These are phyloP conservation scores for Physocladia obscura DNA, from an alignment of 192 early-diverging fungal species.

Conservation along the genomic window DNA sequence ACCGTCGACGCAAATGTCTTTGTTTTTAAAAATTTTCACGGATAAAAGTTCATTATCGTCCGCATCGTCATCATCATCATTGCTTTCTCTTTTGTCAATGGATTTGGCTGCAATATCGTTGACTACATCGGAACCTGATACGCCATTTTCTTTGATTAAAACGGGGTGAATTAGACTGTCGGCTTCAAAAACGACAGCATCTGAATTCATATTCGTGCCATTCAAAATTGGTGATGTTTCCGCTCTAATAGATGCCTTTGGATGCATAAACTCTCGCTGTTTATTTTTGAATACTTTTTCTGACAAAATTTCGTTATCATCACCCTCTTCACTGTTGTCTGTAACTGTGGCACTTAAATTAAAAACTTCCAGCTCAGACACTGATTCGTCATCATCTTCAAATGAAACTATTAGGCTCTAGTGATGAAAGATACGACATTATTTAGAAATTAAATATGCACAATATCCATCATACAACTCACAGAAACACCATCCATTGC, in stretches of 20 bases:
- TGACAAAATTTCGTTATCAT: no score
- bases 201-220: neutral
- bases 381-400: neutral
- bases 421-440: no score
- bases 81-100: no score
- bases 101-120: no score
- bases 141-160: no score
- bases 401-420: neutral
- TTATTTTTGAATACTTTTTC: no score
- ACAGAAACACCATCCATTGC: neutral
- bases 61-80: neutral
- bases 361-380: neutral
- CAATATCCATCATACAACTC: neutral
- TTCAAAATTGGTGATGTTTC: neutral
- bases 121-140: no score
- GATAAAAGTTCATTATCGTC: neutral
- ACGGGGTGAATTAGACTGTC: neutral
- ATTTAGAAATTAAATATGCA: no score
- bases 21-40: neutral
- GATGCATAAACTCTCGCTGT: neutral
- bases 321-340: no score
- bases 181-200: neutral
- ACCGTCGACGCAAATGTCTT: neutral
- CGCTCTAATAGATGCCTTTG: neutral
- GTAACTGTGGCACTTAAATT: neutral